Evolutionary conservation across 163 green algal species (phyloP).

Genomic region (Scenedesmus sp.): DNA sequence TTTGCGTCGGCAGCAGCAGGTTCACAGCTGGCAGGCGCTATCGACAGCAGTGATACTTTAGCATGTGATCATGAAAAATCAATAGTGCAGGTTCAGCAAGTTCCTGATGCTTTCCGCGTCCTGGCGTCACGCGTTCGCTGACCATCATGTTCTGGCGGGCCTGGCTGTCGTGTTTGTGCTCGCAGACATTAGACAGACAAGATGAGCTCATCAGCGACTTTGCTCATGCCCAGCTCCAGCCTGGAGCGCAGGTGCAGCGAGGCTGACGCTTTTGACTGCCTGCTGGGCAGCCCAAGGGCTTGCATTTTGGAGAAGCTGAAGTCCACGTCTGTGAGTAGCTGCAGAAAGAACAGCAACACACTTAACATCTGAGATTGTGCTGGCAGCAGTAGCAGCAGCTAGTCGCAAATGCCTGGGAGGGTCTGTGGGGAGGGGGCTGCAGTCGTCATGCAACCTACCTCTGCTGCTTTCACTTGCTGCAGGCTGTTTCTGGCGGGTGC

Average conservation of each 20-base stretch:
- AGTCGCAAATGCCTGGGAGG: background rate
- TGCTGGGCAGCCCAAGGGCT: conserved; percentile 1
- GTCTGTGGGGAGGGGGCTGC: background rate
- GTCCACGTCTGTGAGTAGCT: background rate
- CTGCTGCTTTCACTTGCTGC: background rate
- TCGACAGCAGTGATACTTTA: background rate
- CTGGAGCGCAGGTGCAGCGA: conserved; percentile 30
- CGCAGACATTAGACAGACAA: background rate
- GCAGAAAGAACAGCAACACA: background rate
- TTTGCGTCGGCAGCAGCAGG: background rate
- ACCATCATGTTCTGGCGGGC: background rate
- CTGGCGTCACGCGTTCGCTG: background rate
- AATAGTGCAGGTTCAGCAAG: background rate
- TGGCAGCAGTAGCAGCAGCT: background rate
- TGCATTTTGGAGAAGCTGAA: conserved; percentile 23
- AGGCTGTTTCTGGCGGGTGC: background rate
- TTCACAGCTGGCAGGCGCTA: background rate
- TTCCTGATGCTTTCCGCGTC: background rate
- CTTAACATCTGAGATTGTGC: background rate
- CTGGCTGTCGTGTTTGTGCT: background rate
- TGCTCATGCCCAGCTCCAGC: conserved; percentile 36
- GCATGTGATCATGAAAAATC: background rate
- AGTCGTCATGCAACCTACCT: background rate
- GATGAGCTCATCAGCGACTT: conserved; percentile 43
- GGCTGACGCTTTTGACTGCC: background rate